Conservation (phyloP, 257 asterid species). For the Parsonsia alboflavescens region DNA sequence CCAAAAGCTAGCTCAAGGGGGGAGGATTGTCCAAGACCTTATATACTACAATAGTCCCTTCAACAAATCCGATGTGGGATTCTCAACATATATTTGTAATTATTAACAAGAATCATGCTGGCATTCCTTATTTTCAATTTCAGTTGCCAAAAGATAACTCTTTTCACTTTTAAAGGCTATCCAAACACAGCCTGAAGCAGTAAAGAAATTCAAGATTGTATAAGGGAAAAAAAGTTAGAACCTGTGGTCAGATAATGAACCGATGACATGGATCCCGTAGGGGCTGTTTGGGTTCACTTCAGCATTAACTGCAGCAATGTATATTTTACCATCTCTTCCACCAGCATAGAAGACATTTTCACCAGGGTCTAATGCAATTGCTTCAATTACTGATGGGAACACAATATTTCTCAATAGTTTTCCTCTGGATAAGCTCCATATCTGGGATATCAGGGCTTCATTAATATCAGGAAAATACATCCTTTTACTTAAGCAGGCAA, state of each 20-base stretch:
- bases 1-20: too few species aligned
- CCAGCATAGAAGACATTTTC: slow-evolving; percentile 92
- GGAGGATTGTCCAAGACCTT: too few species aligned
- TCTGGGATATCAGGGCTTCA: slow-evolving; percentile 32
- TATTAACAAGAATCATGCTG: too few species aligned
- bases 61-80: too few species aligned
- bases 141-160: too few species aligned
- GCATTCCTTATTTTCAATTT: too few species aligned
- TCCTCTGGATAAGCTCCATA: slow-evolving; percentile 84
- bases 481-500: not conserved
- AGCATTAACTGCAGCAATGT: slow-evolving; percentile 67
- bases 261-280: slow-evolving; percentile 59
- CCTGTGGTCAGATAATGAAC: slow-evolving; percentile 78
- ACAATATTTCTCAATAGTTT: slow-evolving; percentile 53
- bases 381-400: slow-evolving; percentile 76
- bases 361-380: slow-evolving; percentile 73
- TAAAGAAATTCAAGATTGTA: not conserved
- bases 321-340: slow-evolving; percentile 89
- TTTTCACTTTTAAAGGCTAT: too few species aligned
- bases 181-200: not conserved
- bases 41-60: too few species aligned
- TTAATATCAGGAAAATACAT: not conserved
- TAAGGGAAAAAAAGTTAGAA: slow-evolving; percentile 11
- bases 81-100: too few species aligned
- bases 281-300: slow-evolving; percentile 40